Base-by-base conservation (phyloP, 73 alveolate genomes). In the Stentor roeselii region DNA sequence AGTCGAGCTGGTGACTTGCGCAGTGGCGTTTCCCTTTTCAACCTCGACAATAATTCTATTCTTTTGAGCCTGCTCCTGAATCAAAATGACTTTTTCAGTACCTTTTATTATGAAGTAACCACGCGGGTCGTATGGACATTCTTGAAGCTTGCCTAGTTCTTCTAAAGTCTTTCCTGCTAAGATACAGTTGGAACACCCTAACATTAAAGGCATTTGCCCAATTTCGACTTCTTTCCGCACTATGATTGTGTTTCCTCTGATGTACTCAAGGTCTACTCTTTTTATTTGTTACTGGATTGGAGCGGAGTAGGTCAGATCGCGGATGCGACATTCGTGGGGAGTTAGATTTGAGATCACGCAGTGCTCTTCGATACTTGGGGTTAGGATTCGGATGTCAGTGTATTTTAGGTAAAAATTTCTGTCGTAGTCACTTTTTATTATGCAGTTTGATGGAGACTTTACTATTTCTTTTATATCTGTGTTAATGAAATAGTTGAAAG, bases 71-170 rank as follows among this genome's bases (percentile, higher is more conserved):
- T 98, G 98, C 90, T 96, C 99, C 85, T 93, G 96, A 59, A 97
- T 95, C 32, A 95, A 91, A 60, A 92, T 85, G 3, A 32, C 99
- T 82, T 98, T 95, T 92, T 97, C 99, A 39, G 91, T 98, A 32
- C 99, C 99, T 84, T 92, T 96, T 30, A 98, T 93, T 36, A 97
- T 94, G 94, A 98, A 97, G 89, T 97, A 98, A 15, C 99, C 99
- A 82, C 97, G 92, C 27, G 99, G 99, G 83, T 98, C 99, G 85
- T 93, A 95, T 31, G 99, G 99, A 60, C 99, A 96, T 87, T 98
- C 99, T 59, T 89, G 85, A 77, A 90, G 82, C 15, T 91, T 89
- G 37, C 92, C 91, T 60, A 97, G 89, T 80, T 94, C 97, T 50
- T 88, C 85, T 78, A 84, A 90, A 21, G 86, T 77, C 85, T 93